Conservation (phyloP, 2,329 filamentous ascomycete species). For the Fusarium dimerum region DNA sequence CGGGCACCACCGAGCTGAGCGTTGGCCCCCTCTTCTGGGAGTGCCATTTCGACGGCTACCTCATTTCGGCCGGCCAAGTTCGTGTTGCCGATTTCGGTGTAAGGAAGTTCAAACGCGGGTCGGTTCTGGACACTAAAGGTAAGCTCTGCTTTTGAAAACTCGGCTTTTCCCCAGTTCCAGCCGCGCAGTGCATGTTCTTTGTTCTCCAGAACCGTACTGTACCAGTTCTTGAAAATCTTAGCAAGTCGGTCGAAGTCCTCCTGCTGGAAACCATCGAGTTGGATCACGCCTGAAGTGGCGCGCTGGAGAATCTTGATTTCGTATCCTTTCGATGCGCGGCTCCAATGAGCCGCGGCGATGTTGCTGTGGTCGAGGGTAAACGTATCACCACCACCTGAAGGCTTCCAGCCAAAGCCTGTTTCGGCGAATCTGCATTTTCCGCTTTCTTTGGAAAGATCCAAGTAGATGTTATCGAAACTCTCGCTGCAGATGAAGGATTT, state of each 20-base stretch:
- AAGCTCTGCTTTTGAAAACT: constrained; percentile 93
- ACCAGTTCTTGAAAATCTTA: constrained; percentile 98
- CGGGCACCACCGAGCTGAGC: constrained; percentile 72
- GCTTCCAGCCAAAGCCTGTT: constrained; percentile 94
- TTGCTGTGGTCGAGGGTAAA: constrained; percentile 90
- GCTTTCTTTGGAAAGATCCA: constrained; percentile 89
- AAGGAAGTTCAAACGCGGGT: constrained; percentile 94
- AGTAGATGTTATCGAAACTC: constrained; percentile 95
- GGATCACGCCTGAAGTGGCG: constrained; percentile 75
- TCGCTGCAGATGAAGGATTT: constrained; percentile 53
- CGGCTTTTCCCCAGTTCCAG: constrained; percentile 99
- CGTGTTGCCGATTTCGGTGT: constrained; percentile 96
- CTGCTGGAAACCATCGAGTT: constrained; percentile 92
- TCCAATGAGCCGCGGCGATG: constrained; percentile 90
- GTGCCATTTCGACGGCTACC: constrained; percentile 90
- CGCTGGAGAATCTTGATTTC: constrained; percentile 90
- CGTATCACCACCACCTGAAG: constrained; percentile 80
- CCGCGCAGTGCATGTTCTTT: constrained; percentile 93
- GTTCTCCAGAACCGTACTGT: constrained; percentile 87
- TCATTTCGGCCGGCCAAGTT: constrained; percentile 98
- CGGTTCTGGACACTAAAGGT: constrained; percentile 96
- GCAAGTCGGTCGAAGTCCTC: constrained; percentile 90
- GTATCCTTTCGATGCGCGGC: constrained; percentile 85
- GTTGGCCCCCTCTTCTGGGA: constrained; percentile 74
- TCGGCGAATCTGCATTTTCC: constrained; percentile 96